These are phyloP conservation scores for Aspergillus panamensis DNA, from an alignment of 495 filamentous ascomycete genomes.

Conservation along the genomic window DNA sequence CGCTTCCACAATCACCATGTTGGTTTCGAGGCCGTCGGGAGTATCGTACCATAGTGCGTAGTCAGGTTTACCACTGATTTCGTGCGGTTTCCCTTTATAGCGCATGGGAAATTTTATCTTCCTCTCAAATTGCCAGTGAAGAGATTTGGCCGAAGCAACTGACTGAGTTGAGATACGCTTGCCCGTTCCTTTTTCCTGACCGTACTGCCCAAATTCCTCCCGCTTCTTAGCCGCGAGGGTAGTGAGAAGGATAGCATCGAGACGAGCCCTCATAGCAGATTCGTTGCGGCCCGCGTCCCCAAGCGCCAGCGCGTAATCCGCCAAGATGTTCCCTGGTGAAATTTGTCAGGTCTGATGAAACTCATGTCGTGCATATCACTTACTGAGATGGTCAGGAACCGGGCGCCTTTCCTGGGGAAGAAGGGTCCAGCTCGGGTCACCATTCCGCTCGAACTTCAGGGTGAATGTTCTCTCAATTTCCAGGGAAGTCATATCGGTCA, in stretches of 20 bases:
- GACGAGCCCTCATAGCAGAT: background rate
- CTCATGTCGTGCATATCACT: background rate
- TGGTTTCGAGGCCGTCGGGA: background rate
- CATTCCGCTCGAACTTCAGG: background rate
- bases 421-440: background rate
- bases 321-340: background rate
- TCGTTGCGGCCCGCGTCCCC: background rate
- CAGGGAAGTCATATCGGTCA: too few relatives aligned
- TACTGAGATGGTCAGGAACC: conserved; percentile 1
- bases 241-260: background rate
- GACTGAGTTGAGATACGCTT: background rate
- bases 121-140: background rate
- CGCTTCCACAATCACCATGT: background rate
- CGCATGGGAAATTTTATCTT: background rate
- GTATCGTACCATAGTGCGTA: background rate
- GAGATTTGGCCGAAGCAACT: background rate
- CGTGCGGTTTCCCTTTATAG: background rate
- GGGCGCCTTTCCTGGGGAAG: background rate
- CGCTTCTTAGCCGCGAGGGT: background rate
- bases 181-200: background rate
- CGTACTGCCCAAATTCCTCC: background rate
- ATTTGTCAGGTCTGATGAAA: background rate
- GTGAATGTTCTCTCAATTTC: too few relatives aligned
- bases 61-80: background rate
- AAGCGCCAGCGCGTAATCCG: background rate